Conservation (phyloP, 1,139 yeast genomes). For the Tardiomyces digboiensis region DNA sequence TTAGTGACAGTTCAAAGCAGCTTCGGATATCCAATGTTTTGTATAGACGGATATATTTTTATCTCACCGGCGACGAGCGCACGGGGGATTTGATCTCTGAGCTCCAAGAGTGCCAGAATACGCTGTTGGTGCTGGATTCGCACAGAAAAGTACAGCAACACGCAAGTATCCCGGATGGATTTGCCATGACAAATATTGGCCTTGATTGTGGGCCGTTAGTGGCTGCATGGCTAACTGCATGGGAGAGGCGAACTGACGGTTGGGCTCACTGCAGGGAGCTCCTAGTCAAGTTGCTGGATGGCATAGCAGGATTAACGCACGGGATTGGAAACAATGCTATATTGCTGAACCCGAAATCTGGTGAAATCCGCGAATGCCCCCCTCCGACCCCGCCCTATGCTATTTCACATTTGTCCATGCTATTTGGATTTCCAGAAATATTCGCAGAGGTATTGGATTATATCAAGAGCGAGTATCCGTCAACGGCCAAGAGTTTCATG, state of each 20-base stretch:
- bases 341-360: constrained; percentile 8
- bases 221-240: constrained; percentile 11
- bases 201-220: constrained; percentile 11
- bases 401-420: constrained; percentile 12
- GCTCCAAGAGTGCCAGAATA: constrained; percentile 7
- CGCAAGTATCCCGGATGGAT: constrained; percentile 7
- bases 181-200: constrained; percentile 11
- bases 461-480: constrained; percentile 2
- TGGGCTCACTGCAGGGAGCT: constrained; percentile 6
- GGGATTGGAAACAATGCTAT: constrained; percentile 10
- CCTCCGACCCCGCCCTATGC: constrained; percentile 12
- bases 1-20: constrained; percentile 10
- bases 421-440: constrained; percentile 11
- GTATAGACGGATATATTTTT: constrained; percentile 6
- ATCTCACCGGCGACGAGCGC: constrained; percentile 12
- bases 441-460: constrained; percentile 10
- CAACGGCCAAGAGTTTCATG: constrained; percentile 3
- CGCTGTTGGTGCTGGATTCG: constrained; percentile 9
- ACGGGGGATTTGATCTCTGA: constrained; percentile 11
- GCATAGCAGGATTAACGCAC: constrained; percentile 5
- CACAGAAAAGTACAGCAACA: constrained; percentile 11
- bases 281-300: constrained; percentile 2
- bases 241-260: constrained; percentile 10
- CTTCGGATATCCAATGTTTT: constrained; percentile 7
- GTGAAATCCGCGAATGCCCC: constrained; percentile 8